phyloP scores from a whole-genome alignment of 257 asterid genomes.

The Lithospermum erythrorhizon region DNA sequence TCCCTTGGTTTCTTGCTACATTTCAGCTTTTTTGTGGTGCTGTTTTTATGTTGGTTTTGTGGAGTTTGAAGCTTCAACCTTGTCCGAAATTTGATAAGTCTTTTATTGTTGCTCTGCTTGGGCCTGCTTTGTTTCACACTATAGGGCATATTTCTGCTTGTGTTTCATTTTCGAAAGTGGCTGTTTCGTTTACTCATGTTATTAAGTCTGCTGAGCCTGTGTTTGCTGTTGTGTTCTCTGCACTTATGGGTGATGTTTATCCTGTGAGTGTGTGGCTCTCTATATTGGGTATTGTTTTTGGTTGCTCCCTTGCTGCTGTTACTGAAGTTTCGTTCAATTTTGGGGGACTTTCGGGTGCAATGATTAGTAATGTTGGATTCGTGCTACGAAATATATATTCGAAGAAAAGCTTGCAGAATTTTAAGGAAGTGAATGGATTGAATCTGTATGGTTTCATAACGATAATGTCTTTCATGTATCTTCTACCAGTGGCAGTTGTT shows the following conservation, averaged over 20 bases:
- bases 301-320: constrained; percentile 92
- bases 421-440: constrained; percentile 84
- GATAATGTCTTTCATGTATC: constrained; percentile 62
- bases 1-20: constrained; percentile 91
- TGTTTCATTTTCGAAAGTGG: constrained; percentile 92
- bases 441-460: constrained; percentile 80
- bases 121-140: constrained; percentile 89
- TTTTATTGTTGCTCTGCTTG: constrained; percentile 72
- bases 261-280: constrained; percentile 85
- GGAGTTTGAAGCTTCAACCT: constrained; percentile 67
- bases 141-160: constrained; percentile 95
- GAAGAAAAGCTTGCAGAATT: constrained; percentile 74
- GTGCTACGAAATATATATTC: constrained; percentile 85
- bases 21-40: constrained; percentile 80
- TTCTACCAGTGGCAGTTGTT: constrained; percentile 72
- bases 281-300: constrained; percentile 80
- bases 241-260: constrained; percentile 72
- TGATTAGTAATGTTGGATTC: constrained; percentile 87
- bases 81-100: constrained; percentile 74
- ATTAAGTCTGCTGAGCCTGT: constrained; percentile 96
- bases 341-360: constrained; percentile 75
- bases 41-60: constrained; percentile 70
- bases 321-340: constrained; percentile 90
- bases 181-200: constrained; percentile 94
- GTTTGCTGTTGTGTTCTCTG: constrained; percentile 69